Evolutionary conservation across 768 basidiomycete species (phyloP).

Genomic region (Suillus brevipes): DNA sequence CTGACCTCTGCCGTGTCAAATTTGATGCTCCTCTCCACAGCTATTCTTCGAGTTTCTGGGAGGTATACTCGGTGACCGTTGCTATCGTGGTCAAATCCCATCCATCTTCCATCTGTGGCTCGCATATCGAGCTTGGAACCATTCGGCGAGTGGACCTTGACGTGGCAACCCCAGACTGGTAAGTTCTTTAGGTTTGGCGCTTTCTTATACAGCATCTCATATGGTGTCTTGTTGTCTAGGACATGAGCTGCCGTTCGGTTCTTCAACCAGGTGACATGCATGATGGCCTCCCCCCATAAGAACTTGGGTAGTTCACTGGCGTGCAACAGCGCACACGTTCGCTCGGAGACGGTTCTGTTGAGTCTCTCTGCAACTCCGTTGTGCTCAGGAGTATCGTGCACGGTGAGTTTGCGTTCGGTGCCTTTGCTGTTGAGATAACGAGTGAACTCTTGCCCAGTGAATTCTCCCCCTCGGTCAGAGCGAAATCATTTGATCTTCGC

Average conservation of each 20-base stretch:
- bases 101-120: constrained; percentile 30
- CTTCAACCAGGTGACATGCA: constrained; percentile 28
- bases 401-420: constrained; percentile 37
- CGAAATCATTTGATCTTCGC: constrained; percentile 34
- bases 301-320: constrained; percentile 33
- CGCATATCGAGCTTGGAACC: constrained; percentile 28
- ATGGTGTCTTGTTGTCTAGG: constrained; percentile 25
- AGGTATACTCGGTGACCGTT: constrained; percentile 24
- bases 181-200: constrained; percentile 15
- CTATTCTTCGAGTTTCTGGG: constrained; percentile 5
- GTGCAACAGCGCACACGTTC: constrained; percentile 37
- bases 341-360: constrained; percentile 40
- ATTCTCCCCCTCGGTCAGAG: constrained; percentile 47
- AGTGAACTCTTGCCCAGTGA: constrained; percentile 36
- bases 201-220: constrained; percentile 14
- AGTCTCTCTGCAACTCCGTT: constrained; percentile 45
- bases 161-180: background rate
- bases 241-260: constrained; percentile 33
- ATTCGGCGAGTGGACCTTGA: constrained; percentile 9
- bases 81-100: constrained; percentile 37
- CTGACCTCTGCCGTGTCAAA: background rate
- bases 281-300: constrained; percentile 41
- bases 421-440: constrained; percentile 36
- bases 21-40: constrained; percentile 14
- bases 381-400: constrained; percentile 43